Base-by-base conservation (phyloP, 192 early-diverging fungal genomes). In the Entomortierella beljakovae region DNA sequence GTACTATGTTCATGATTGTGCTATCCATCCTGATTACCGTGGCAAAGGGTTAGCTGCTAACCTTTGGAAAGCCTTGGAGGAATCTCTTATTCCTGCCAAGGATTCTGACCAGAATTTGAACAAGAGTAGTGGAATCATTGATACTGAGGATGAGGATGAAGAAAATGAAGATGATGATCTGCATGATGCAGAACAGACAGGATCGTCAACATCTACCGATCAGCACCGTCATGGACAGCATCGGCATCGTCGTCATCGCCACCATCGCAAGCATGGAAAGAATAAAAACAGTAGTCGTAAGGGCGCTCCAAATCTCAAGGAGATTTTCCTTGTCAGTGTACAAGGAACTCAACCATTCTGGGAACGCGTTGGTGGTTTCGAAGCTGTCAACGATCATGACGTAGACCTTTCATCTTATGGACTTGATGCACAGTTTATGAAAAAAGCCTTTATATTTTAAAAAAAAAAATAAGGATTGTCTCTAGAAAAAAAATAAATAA, bases 1-100 rank as follows among this genome's bases (percentile, higher is more conserved):
- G 62, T 79, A 79, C 28, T 70, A 58, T 46, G 48, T 79, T 48
- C 75, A 79, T 16, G 75, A 79, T 20, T 79, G 75, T 60, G 68
- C 75, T 22, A 70, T 79, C 40, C 66, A 79, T 37, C 75, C 75
- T 1, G 61, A 64, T 11, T 79, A 62, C 61, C 48, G 67, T 6
- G 62, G 75, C 3, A 33, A 61, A 18, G 75, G 75, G 13, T 40
- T 79, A 25, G 75, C 67, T 6, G 51, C 38, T 1, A 69, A 55
- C 40, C 46, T 79, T 9, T 79, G 75, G 75, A 79, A 70, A 42
- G 75, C 75, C 20, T 62, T 79, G 6, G 67, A 79, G 20, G 75
- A 69, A 26, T 79, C 75, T 1, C 49, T 79, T 35, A 42, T 18
- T 1, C 67, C 75, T 0, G 2, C 26, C 23, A 20, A 33, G 1